Evolutionary conservation across 371 early-diverging fungal genomes (phyloP).

Genomic region (Mortierella sp.): DNA sequence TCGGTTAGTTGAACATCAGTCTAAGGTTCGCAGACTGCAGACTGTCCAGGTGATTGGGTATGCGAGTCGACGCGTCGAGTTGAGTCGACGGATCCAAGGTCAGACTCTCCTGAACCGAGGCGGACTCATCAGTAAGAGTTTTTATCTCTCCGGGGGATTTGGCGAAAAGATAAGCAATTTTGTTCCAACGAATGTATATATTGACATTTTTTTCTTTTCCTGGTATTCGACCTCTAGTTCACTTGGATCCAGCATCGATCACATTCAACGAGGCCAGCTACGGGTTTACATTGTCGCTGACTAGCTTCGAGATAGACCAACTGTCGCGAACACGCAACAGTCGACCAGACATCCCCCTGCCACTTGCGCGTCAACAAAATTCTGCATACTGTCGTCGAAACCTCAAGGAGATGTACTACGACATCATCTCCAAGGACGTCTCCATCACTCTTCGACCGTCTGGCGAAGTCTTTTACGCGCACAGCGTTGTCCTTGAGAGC

Average conservation of each 20-base stretch:
- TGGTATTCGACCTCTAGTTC: slow-evolving; percentile 16
- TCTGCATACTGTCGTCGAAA: slow-evolving; percentile 56
- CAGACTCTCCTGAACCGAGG: slow-evolving; percentile 30
- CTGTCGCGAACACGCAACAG: slow-evolving; percentile 9
- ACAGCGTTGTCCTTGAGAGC: slow-evolving; percentile 47
- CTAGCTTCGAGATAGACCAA: slow-evolving; percentile 16
- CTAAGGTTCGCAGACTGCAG: slow-evolving; percentile 19
- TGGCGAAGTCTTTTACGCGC: slow-evolving; percentile 31
- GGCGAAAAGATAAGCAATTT: background rate
- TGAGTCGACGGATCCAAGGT: slow-evolving; percentile 38
- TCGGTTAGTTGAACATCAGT: slow-evolving; percentile 15
- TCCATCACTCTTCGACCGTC: slow-evolving; percentile 31
- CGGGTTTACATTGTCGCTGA: slow-evolving; percentile 47
- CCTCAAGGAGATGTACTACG: slow-evolving; percentile 46
- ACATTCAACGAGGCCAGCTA: slow-evolving; percentile 51
- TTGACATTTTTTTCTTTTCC: background rate
- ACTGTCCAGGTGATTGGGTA: slow-evolving; percentile 51
- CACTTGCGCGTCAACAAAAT: slow-evolving; percentile 39
- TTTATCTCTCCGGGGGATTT: background rate
- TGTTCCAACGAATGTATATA: background rate
- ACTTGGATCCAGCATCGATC: slow-evolving; percentile 38
- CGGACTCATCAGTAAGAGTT: slow-evolving; percentile 31
- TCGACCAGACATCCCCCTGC: slow-evolving; percentile 28
- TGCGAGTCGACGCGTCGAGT: slow-evolving; percentile 41
- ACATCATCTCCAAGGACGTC: slow-evolving; percentile 42